Evolutionary conservation across 2,329 filamentous ascomycete species (phyloP).

Genomic region (Fusarium mangiferae): DNA sequence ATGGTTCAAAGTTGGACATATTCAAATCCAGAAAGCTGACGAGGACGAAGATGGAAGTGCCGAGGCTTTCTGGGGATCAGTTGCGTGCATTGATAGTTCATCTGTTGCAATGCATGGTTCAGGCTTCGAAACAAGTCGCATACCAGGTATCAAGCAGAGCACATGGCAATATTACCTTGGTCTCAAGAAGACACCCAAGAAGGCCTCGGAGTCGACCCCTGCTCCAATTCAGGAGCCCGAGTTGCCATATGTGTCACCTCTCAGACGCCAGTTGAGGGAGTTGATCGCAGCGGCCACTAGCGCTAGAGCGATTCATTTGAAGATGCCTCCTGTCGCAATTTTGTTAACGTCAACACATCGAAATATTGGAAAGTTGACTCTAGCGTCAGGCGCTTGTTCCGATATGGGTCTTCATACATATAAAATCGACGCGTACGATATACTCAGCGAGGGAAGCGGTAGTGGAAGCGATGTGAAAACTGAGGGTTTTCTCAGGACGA

Average conservation of each 20-base stretch:
- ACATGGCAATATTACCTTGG: conserved; percentile 93
- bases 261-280: conserved; percentile 80
- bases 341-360: conserved; percentile 91
- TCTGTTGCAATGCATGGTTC: conserved; percentile 92
- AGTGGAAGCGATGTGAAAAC: conserved; percentile 94
- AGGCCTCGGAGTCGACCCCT: conserved; percentile 50
- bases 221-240: conserved; percentile 58
- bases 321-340: conserved; percentile 88
- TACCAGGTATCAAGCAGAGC: conserved; percentile 80
- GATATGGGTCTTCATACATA: conserved; percentile 94
- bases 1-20: conserved; percentile 91
- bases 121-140: conserved; percentile 82
- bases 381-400: conserved; percentile 80
- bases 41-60: conserved; percentile 68
- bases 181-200: conserved; percentile 72
- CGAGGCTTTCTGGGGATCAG: conserved; percentile 83
- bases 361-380: conserved; percentile 89
- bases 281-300: conserved; percentile 90
- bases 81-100: conserved; percentile 85
- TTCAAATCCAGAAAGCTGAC: conserved; percentile 66
- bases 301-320: conserved; percentile 83
- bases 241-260: conserved; percentile 64
- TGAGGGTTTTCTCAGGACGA: conserved; percentile 86
- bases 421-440: conserved; percentile 89
- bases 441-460: conserved; percentile 85